Percentiles rank a stretch among this genome's conserved stretches.
Conservation (phyloP, 768 basidiomycete genomes). For the Mycena albidolilacea region DNA sequence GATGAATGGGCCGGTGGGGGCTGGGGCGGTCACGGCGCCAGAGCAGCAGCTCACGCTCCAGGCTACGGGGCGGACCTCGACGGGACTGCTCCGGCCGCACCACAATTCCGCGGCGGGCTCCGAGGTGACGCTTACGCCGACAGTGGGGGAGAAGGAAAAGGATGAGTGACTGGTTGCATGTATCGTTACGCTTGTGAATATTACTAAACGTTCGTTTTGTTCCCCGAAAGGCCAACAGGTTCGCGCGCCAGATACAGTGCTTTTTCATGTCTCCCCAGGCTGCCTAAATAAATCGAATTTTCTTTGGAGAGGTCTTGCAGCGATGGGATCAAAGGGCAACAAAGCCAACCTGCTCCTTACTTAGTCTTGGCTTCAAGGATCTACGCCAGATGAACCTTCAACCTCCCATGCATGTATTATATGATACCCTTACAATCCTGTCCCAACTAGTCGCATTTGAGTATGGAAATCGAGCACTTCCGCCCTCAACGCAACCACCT, state of each 20-base stretch:
- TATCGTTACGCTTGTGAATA: neutral
- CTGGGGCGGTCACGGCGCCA: neutral
- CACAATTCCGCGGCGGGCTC: slow-evolving; percentile 16
- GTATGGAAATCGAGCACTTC: neutral
- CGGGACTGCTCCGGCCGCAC: slow-evolving; percentile 5
- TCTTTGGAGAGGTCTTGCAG: no score
- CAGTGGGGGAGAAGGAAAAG: slow-evolving; percentile 24
- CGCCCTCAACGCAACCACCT: neutral
- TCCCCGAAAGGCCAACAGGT: no score
- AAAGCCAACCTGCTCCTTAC: no score
- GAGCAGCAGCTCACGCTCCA: slow-evolving; percentile 10
- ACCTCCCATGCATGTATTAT: neutral
- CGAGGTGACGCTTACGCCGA: slow-evolving; percentile 17
- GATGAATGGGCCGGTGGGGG: neutral
- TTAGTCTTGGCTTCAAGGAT: no score
- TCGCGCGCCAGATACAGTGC: no score
- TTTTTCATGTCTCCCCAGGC: no score
- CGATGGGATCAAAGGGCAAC: no score
- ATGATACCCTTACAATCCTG: neutral
- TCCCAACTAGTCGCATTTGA: neutral
- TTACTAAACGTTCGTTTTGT: neutral
- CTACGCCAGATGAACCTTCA: no score
- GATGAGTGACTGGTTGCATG: slow-evolving; percentile 15
- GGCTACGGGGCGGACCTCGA: neutral
- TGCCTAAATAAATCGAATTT: no score